These are phyloP conservation scores for Dendrobium officinale DNA, from an alignment of 106 monocot genomes.

Conservation along the genomic window DNA sequence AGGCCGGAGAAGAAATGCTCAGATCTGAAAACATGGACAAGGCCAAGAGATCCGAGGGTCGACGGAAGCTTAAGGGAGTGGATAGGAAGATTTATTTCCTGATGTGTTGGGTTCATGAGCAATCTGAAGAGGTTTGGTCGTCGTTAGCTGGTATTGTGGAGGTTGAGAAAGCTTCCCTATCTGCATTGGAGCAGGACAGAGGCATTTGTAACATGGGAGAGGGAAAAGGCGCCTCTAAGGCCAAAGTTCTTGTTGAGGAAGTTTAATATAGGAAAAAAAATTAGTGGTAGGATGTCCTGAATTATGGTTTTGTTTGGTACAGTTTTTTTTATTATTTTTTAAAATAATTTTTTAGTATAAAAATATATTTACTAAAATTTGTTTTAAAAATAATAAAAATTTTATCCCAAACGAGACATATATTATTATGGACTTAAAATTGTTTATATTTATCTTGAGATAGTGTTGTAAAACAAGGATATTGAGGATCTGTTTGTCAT, in stretches of 20 bases:
- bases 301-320: no score
- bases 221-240: slow-evolving; percentile 6
- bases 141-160: slow-evolving; percentile 42
- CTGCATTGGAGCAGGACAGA: background rate
- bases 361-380: no score
- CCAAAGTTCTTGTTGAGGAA: slow-evolving; percentile 51
- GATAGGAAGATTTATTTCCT: slow-evolving; percentile 85
- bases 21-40: slow-evolving; percentile 38
- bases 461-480: no score
- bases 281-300: no score
- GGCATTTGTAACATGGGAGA: slow-evolving; percentile 1
- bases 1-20: slow-evolving; percentile 29
- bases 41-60: slow-evolving; percentile 22
- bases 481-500: no score
- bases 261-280: slow-evolving; percentile 8
- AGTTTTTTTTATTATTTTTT: no score
- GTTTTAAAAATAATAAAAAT: no score
- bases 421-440: no score
- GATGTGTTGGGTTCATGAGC: slow-evolving; percentile 93
- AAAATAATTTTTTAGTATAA: no score
- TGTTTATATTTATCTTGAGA: no score
- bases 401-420: no score
- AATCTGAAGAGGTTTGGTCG: slow-evolving; percentile 51
- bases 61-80: slow-evolving; percentile 36
- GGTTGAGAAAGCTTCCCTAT: slow-evolving; percentile 42